These are phyloP conservation scores for Candida dubliniensis DNA, from an alignment of 1,139 yeast genomes.

Conservation along the genomic window DNA sequence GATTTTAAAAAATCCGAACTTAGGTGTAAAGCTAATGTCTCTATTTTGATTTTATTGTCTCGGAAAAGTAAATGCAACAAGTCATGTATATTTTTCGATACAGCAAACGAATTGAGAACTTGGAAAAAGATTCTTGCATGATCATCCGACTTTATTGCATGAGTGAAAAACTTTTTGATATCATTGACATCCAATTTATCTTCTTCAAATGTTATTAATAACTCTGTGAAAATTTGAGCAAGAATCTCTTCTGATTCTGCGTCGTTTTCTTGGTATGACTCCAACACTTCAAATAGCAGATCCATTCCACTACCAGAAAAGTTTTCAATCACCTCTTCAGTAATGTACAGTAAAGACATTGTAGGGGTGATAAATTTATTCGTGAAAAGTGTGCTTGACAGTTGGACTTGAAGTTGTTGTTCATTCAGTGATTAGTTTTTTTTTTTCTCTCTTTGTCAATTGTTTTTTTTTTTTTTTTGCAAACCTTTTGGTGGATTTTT, in stretches of 20 bases:
- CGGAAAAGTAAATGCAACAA: conserved; percentile 24
- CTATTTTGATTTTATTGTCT: conserved; percentile 35
- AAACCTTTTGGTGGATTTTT: too few species aligned
- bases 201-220: conserved; percentile 33
- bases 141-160: conserved; percentile 33
- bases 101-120: conserved; percentile 46
- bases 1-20: conserved; percentile 37
- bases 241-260: conserved; percentile 18
- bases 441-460: neutral
- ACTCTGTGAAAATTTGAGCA: conserved; percentile 35
- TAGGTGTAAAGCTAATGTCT: conserved; percentile 38
- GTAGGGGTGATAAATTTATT: neutral
- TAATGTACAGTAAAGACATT: conserved; percentile 21
- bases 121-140: conserved; percentile 44
- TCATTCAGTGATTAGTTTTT: too few species aligned
- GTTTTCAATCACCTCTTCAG: conserved; percentile 28
- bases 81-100: conserved; percentile 25
- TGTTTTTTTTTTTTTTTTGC: neutral
- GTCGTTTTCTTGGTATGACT: conserved; percentile 20
- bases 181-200: conserved; percentile 23
- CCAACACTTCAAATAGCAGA: conserved; percentile 29
- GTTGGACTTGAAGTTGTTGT: too few species aligned
- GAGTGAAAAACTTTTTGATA: conserved; percentile 28
- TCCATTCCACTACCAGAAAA: conserved; percentile 32
- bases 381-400: neutral